Percentiles rank a stretch among this genome's conserved stretches.
Evolutionary conservation across 345 rosid genomes (phyloP).

Genomic region (Rhizophora apiculata): DNA sequence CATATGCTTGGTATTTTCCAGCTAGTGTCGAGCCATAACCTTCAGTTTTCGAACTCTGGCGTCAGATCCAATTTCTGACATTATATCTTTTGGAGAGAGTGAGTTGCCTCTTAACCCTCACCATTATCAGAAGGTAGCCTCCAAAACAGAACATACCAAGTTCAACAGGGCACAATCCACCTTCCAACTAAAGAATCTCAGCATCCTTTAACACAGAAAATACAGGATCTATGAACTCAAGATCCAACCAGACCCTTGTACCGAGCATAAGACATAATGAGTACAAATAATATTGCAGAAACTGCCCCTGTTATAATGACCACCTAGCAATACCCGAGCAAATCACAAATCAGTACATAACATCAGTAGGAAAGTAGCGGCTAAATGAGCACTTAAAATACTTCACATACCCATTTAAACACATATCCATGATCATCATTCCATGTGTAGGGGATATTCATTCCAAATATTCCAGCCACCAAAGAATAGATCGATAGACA

Average conservation of each 20-base stretch:
- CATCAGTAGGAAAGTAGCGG: background rate
- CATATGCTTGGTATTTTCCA: too few species aligned
- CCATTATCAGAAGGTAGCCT: too few species aligned
- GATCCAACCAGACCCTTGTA: constrained; percentile 89
- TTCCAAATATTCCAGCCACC: constrained; percentile 83
- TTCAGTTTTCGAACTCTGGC: too few species aligned
- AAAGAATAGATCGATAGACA: constrained; percentile 60
- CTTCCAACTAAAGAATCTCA: background rate
- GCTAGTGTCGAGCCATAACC: too few species aligned
- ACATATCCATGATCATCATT: constrained; percentile 59
- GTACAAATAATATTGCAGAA: constrained; percentile 40
- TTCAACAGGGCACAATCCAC: background rate
- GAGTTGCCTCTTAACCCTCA: too few species aligned
- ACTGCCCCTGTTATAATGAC: constrained; percentile 45
- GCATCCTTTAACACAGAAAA: constrained; percentile 1
- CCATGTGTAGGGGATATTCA: constrained; percentile 96
- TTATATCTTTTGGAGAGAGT: too few species aligned
- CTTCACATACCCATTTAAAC: constrained; percentile 68
- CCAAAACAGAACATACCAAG: background rate
- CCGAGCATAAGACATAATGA: constrained; percentile 75
- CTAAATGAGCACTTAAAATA: constrained; percentile 1
- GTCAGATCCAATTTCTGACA: too few species aligned
- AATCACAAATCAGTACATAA: background rate
- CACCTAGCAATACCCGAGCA: constrained; percentile 43
- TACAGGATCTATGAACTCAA: constrained; percentile 21